Evolutionary conservation across 345 rosid species (phyloP), one percentile per base, ranked within the genome.

Genomic region (Populus davidiana): DNA sequence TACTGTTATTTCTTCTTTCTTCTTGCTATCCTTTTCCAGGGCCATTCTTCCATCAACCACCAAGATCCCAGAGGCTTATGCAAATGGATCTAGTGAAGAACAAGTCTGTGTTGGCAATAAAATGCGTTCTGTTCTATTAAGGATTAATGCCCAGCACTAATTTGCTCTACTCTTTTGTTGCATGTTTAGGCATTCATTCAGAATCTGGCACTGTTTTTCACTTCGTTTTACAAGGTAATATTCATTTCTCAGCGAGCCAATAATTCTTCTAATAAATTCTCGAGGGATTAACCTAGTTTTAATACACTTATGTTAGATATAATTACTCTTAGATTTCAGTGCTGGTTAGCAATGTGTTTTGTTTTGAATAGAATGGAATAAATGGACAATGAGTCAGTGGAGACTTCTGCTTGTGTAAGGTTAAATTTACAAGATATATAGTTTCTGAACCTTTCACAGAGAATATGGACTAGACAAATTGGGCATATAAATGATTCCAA

Each of bases 201-300:
- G 92, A 96, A 96, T 76, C 82, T 96, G 91, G 97, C 98, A 25
- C 81, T 96, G 71, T 96, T 96, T 87, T 94, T 96, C 85, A 93
- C 99, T 59, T 96, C 99, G 35, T 96, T 94, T 86, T 94, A 78
- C 75, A 96, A 94, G 97, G 99, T 77, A 90, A 86, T 84, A 76
- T 41, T 59, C 39, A 1, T 62, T 72, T 52, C 23, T 10, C 27
- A 47, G 12, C 7, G 35, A 33, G 2, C 25, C 23, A 13, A 25
- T 35, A 23, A 69, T 69, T 59, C 35, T 20, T 35, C 9, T 35
- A 44, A 33, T 43, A 17, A 52, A 9, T 3, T 33, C 21, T 27
- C 8, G 65, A 33, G 68, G 21, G 61, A 62, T 67, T 14, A 63
- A 50, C 64, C 29, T 59, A 59, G 27, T 59, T 59, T 59, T 59